Base-by-base conservation (phyloP, 2,329 filamentous ascomycete genomes). In the Catunica adiposa region DNA sequence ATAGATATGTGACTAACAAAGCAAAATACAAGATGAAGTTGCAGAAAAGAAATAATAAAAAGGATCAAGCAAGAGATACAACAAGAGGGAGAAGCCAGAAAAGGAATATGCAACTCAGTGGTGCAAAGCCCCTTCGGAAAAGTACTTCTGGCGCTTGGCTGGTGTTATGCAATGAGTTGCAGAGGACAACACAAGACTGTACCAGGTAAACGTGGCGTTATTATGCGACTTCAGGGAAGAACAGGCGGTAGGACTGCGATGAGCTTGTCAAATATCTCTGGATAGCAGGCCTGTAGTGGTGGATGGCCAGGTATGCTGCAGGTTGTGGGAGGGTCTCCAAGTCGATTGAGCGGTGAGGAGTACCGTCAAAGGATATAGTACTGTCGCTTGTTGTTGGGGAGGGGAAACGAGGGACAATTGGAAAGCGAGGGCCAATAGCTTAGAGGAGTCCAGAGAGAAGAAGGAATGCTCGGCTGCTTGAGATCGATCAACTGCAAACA, bases 131-230 rank as follows among this genome's bases (percentile, higher is more conserved):
- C 54, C 42, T 31, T 47, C 44, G 25, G 23, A 54, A 47, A 47
- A 40, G 38, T 34, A 48, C 7, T 47, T 29, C 38, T 48, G 38
- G 37, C 40, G 40, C 40, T 54, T 44, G 38, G 20, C 23, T 54
- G 38, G 40, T 44, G 52, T 46, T 26, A 20, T 38, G 50, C 20
- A 52, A 26, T 46, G 26, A 46, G 22, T 47, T 34, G 42, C 26
- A 42, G 37, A 44, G 53, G 25, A 47, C 42, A 48, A 34, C 29
- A 54, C 14, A 15, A 47, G 26, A 47, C 25, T 7, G 44, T 51
- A 55, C 51, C 56, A 42, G 44, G 51, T 54, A 48, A 57, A 57
- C 56, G 56, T 57, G 56, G 56, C 44, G 56, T 57, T 57, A 54
- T 54, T 46, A 46, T 51, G 46, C 44, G 23, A 26, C 50, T 47